Evolutionary conservation across 306 rosid genomes (phyloP).

Genomic region (Pterocarpus macrocarpus): DNA sequence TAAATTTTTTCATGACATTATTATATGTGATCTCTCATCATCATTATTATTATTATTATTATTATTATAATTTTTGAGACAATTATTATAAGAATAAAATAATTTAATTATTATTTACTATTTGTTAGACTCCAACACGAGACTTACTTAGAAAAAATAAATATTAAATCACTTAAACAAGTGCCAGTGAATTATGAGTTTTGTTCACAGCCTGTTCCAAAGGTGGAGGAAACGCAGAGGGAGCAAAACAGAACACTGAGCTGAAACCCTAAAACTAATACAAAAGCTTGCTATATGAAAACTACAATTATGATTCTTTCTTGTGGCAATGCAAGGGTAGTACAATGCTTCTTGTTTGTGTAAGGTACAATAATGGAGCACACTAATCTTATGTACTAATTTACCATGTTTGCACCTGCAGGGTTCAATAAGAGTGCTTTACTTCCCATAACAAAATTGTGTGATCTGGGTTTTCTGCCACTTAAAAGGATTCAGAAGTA

Average conservation of each 20-base stretch:
- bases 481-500: neutral
- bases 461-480: slow-evolving; percentile 3
- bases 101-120: no score
- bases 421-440: slow-evolving; percentile 13
- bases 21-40: no score
- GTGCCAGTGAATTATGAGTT: neutral
- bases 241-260: neutral
- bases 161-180: no score
- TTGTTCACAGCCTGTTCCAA: neutral
- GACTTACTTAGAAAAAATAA: no score
- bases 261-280: neutral
- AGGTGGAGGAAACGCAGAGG: slow-evolving; percentile 1
- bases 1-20: no score
- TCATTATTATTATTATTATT: no score
- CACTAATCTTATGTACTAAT: slow-evolving; percentile 32
- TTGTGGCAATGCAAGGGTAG: slow-evolving; percentile 14
- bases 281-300: slow-evolving; percentile 6
- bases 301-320: slow-evolving; percentile 22
- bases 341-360: no score
- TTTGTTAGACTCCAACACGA: no score
- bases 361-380: neutral
- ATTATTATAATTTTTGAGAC: no score
- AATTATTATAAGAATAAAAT: no score
- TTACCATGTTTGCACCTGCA: slow-evolving; percentile 29
- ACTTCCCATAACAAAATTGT: slow-evolving; percentile 34